phyloP scores from a whole-genome alignment of 169 alveolate species.

The Eimeria maxima region DNA sequence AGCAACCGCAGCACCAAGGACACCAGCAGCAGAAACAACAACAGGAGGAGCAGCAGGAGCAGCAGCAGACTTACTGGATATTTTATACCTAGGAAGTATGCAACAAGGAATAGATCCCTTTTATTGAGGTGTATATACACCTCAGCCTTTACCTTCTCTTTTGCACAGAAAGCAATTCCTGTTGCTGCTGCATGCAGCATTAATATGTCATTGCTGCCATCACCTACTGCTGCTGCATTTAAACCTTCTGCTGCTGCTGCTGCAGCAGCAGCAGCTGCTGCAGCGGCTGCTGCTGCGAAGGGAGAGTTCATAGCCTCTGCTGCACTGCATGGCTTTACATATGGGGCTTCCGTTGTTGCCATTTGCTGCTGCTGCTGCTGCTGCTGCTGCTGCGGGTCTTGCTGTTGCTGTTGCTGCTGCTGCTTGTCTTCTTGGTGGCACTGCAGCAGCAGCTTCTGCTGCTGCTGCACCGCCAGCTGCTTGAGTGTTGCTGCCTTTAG shows the following conservation, averaged over 20 bases:
- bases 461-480: not conserved
- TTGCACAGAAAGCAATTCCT: slow-evolving; percentile 71
- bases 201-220: slow-evolving; percentile 64
- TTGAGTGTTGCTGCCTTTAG: not conserved
- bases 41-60: slow-evolving; percentile 15
- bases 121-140: slow-evolving; percentile 53
- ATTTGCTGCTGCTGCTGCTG: not conserved
- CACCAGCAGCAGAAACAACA: slow-evolving; percentile 4
- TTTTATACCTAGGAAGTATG: slow-evolving; percentile 28
- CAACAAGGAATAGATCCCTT: slow-evolving; percentile 30
- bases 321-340: not conserved
- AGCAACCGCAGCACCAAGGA: no score
- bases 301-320: not conserved
- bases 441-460: not conserved
- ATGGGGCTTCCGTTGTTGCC: not conserved
- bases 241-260: not conserved
- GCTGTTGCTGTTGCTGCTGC: not conserved
- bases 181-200: slow-evolving; percentile 69
- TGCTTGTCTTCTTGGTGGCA: not conserved
- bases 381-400: not conserved
- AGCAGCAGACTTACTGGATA: slow-evolving; percentile 55
- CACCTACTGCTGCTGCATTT: slow-evolving; percentile 33
- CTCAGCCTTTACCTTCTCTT: slow-evolving; percentile 23
- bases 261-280: not conserved
- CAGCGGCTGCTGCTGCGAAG: not conserved